Percentiles rank a stretch among this genome's conserved stretches.
phyloP scores from a whole-genome alignment of 2,329 filamentous ascomycete genomes.

The Apiospora koreana region DNA sequence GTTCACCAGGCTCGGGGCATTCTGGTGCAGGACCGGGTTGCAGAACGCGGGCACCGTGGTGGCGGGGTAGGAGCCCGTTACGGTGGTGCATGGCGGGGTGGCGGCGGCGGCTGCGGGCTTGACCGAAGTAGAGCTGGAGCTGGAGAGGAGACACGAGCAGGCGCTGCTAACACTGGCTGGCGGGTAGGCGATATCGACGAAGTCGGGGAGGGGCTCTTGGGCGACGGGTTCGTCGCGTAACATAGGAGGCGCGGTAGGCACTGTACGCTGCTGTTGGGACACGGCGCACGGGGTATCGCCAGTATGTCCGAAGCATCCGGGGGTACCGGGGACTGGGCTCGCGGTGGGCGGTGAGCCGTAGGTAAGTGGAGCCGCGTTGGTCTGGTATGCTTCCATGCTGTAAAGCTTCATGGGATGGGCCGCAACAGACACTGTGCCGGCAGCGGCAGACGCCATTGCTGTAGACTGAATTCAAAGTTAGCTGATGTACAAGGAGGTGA shows the following conservation, averaged over 20 bases:
- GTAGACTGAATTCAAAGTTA: neutral
- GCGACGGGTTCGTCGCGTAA: neutral
- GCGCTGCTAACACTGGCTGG: neutral
- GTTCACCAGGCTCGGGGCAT: slow-evolving; percentile 24
- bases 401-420: slow-evolving; percentile 30
- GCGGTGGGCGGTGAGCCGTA: slow-evolving; percentile 27
- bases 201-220: slow-evolving; percentile 24
- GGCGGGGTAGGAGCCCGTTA: slow-evolving; percentile 25
- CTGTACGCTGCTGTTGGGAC: neutral
- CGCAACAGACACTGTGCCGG: slow-evolving; percentile 28
- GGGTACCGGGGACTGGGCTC: slow-evolving; percentile 24
- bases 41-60: slow-evolving; percentile 33
- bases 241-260: neutral
- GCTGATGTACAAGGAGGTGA: neutral
- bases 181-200: slow-evolving; percentile 1
- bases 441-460: neutral
- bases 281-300: neutral
- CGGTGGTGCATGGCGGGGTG: slow-evolving; percentile 23
- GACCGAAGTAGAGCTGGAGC: neutral
- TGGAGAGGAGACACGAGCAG: neutral
- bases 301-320: neutral
- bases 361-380: slow-evolving; percentile 25
- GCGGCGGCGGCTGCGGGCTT: neutral
- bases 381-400: slow-evolving; percentile 22
- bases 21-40: slow-evolving; percentile 27